These are phyloP conservation scores for Globisporangium paddicum DNA, from an alignment of 352 stramenopile genomes.

Conservation along the genomic window DNA sequence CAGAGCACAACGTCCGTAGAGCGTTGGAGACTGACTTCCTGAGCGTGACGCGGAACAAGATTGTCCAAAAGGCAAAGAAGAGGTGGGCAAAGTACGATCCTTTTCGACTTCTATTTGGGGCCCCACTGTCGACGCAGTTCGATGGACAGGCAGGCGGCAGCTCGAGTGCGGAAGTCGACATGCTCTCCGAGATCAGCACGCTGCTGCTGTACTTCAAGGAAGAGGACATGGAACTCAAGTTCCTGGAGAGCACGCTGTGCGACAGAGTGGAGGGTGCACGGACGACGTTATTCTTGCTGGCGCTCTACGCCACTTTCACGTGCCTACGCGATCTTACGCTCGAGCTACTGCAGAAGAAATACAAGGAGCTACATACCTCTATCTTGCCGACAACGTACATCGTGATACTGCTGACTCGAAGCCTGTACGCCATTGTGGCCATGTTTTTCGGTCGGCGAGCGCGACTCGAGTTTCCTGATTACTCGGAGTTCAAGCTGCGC, in stretches of 20 bases:
- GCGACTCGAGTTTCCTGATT: constrained; percentile 46
- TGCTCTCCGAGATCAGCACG: constrained; percentile 59
- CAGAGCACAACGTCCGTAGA: constrained; percentile 34
- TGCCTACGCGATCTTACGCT: constrained; percentile 56
- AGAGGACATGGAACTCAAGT: constrained; percentile 69
- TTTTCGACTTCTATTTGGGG: constrained; percentile 45
- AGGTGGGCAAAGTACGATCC: constrained; percentile 60
- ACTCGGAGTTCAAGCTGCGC: constrained; percentile 51
- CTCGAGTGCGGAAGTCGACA: constrained; percentile 49
- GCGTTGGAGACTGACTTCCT: constrained; percentile 52
- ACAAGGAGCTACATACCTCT: constrained; percentile 11
- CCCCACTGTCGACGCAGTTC: constrained; percentile 30
- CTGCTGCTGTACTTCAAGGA: constrained; percentile 65
- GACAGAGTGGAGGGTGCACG: constrained; percentile 64
- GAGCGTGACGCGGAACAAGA: constrained; percentile 36
- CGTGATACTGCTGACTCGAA: constrained; percentile 35
- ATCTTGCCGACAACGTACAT: constrained; percentile 33
- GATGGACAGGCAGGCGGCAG: constrained; percentile 16
- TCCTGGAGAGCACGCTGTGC: constrained; percentile 53
- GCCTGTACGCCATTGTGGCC: constrained; percentile 22
- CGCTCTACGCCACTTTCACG: constrained; percentile 58
- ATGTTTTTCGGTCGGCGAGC: constrained; percentile 29
- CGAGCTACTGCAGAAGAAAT: constrained; percentile 32
- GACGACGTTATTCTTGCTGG: constrained; percentile 48
- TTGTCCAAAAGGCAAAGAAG: constrained; percentile 46